Conservation (phyloP, 768 basidiomycete genomes). For the Xerocomellus amylosporus region DNA sequence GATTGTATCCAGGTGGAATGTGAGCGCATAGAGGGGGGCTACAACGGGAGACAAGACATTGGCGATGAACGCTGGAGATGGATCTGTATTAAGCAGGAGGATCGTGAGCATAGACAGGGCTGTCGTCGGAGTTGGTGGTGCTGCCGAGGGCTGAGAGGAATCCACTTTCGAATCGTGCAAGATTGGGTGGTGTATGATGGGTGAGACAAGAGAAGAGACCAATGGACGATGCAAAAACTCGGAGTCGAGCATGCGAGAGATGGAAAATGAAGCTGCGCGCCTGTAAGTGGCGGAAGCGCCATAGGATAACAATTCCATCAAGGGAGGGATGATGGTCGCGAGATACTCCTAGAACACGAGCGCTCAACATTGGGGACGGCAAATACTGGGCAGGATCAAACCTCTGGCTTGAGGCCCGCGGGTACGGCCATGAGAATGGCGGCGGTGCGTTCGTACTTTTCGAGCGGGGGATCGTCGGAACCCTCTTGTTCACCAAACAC, state of each 20-base stretch:
- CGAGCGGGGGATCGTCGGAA: conserved; percentile 51
- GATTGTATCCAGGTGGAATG: conserved; percentile 48
- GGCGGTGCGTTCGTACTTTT: conserved; percentile 73
- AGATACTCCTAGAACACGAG: conserved; percentile 56
- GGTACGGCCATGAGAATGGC: conserved; percentile 65
- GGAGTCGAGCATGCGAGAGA: conserved; percentile 61
- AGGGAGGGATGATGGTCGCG: conserved; percentile 47
- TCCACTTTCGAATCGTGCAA: conserved; percentile 15
- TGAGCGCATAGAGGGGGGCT: conserved; percentile 61
- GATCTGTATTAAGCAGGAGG: conserved; percentile 73
- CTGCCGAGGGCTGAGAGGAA: not conserved
- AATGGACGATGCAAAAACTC: conserved; percentile 17
- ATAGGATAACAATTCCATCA: conserved; percentile 49
- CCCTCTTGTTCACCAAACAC: conserved; percentile 63
- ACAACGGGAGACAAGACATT: conserved; percentile 66
- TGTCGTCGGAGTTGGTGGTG: conserved; percentile 31
- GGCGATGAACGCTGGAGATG: conserved; percentile 66
- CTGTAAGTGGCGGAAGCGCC: conserved; percentile 39
- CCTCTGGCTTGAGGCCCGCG: conserved; percentile 50
- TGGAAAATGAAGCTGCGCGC: conserved; percentile 63
- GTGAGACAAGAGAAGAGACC: conserved; percentile 37
- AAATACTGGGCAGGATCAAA: conserved; percentile 37
- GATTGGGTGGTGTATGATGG: conserved; percentile 55
- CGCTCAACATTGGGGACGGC: no score
- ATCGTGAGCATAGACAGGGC: conserved; percentile 52